These are phyloP conservation scores for Dryas drummondii DNA, from an alignment of 306 rosid species.

Conservation along the genomic window DNA sequence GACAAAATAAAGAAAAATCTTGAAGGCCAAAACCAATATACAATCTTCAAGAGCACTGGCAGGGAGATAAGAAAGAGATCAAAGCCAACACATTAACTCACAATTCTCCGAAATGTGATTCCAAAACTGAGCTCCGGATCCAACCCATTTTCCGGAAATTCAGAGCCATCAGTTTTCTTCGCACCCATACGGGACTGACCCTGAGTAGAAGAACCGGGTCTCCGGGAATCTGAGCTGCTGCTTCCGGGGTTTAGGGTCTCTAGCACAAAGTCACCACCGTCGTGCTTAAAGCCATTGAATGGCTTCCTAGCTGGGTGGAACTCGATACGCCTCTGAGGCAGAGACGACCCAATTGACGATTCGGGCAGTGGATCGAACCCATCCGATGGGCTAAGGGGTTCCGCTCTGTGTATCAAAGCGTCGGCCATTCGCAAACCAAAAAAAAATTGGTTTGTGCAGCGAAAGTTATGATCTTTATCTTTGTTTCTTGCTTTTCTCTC, in stretches of 20 bases:
- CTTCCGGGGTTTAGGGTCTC: slow-evolving; percentile 74
- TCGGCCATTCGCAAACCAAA: slow-evolving; percentile 35
- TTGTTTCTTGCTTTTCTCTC: neutral
- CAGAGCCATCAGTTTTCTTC: slow-evolving; percentile 59
- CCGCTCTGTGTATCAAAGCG: slow-evolving; percentile 15
- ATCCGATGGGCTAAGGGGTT: slow-evolving; percentile 13
- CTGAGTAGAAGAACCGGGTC: slow-evolving; percentile 19
- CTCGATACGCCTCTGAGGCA: slow-evolving; percentile 44
- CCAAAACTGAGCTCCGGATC: slow-evolving; percentile 92
- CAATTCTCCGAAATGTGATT: slow-evolving; percentile 75
- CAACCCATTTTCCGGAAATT: slow-evolving; percentile 58
- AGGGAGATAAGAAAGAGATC: neutral
- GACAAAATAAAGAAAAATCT: neutral
- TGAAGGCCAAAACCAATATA: neutral
- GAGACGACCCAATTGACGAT: slow-evolving; percentile 21
- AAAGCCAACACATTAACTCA: slow-evolving; percentile 40
- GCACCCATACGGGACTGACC: slow-evolving; percentile 22
- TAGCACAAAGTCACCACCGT: slow-evolving; percentile 54
- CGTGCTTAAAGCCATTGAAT: slow-evolving; percentile 51
- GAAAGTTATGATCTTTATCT: neutral
- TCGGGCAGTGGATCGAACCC: slow-evolving; percentile 21
- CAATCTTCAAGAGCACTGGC: neutral
- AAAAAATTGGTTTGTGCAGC: neutral
- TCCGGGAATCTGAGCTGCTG: slow-evolving; percentile 31
- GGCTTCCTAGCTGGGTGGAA: slow-evolving; percentile 56